A percentile compares a stretch with the other conserved stretches of the same genome.
Conservation (phyloP, 2,329 filamentous ascomycete genomes). For the Diaporthe batatas region DNA sequence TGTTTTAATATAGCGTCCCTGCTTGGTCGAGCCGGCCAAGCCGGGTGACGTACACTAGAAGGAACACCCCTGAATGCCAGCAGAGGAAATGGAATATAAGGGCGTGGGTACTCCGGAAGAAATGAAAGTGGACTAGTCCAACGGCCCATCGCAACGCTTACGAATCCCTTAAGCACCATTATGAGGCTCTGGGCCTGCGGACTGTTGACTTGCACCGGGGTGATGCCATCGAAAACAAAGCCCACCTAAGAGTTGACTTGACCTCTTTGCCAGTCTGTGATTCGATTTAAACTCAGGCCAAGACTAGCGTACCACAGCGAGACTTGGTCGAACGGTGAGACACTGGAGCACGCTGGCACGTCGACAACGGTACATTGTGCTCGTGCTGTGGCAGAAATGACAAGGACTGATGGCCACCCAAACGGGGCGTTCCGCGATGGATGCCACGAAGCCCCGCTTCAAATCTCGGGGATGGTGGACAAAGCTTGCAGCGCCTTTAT, state of each 20-base stretch:
- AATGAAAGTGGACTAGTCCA: background rate
- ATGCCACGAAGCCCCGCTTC: constrained; percentile 9
- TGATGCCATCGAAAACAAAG: background rate
- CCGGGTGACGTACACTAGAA: background rate
- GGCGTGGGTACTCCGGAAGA: background rate
- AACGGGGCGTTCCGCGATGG: too few species aligned
- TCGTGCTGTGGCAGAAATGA: too few species aligned
- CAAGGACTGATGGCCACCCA: too few species aligned
- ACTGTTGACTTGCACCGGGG: background rate
- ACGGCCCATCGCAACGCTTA: background rate
- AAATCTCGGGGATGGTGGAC: constrained; percentile 1
- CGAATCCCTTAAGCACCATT: background rate
- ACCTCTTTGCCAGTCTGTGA: background rate
- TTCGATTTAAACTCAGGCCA: constrained; percentile 15
- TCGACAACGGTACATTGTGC: background rate
- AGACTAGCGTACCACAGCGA: constrained; percentile 6
- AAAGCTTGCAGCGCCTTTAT: background rate
- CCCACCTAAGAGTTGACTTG: constrained; percentile 5
- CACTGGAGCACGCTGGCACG: background rate
- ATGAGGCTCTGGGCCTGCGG: background rate
- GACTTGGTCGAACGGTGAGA: background rate
- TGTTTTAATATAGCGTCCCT: background rate
- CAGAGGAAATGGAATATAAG: too few species aligned
- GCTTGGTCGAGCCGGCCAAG: background rate
- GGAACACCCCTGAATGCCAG: background rate